Conservation (phyloP, 2,329 filamentous ascomycete genomes). For the Nemania diffusa region DNA sequence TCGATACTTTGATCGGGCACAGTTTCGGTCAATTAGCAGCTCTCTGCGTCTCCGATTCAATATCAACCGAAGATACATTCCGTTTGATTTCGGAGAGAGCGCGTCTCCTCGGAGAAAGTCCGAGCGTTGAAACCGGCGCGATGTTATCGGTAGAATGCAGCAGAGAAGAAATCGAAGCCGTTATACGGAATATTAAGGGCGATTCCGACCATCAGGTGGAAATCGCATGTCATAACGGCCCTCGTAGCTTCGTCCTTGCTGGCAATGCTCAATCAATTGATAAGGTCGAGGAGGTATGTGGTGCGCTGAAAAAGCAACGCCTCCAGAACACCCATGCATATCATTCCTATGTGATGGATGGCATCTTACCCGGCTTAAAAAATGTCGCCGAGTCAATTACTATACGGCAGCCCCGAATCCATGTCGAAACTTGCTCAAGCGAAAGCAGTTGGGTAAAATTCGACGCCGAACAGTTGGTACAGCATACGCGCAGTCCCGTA, state of each 20-base stretch:
- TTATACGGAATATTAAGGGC: too few species aligned
- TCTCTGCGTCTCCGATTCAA: constrained; percentile 50
- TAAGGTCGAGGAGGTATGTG: not conserved
- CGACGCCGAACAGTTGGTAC: constrained; percentile 4
- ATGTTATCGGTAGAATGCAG: not conserved
- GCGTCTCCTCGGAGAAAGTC: too few species aligned
- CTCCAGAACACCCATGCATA: not conserved
- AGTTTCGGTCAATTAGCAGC: constrained; percentile 56
- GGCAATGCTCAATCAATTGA: not conserved
- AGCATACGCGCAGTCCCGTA: constrained; percentile 46
- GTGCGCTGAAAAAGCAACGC: not conserved
- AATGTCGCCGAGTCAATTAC: not conserved
- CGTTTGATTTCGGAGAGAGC: too few species aligned
- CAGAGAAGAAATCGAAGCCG: not conserved
- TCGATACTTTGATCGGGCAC: constrained; percentile 50
- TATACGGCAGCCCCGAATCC: not conserved
- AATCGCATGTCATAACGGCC: constrained; percentile 24
- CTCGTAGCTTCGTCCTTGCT: not conserved
- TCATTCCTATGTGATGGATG: not conserved
- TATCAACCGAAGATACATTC: too few species aligned
- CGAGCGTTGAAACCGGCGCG: not conserved
- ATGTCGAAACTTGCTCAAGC: constrained; percentile 2
- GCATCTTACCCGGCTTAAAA: not conserved
- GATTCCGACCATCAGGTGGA: not conserved
- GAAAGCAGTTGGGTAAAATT: not conserved